Evolutionary conservation across 768 basidiomycete species (phyloP), one percentile per base, ranked within the genome.

Genomic region (Tulasnella sp.): DNA sequence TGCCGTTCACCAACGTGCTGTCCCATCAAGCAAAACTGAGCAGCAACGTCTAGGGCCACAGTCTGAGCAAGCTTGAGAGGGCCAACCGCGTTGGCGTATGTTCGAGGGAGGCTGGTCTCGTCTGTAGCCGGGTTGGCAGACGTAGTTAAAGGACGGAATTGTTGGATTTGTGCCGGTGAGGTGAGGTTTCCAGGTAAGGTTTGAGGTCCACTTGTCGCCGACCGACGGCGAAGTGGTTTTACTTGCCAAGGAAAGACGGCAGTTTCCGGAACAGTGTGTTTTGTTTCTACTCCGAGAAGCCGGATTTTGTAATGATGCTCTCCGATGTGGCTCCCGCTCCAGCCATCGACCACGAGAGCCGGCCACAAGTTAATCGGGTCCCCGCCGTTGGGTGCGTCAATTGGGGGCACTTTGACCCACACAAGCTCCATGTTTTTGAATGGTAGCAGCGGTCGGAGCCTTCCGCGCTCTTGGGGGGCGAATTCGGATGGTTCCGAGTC

Each of bases 361-460:
- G 64, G 64, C 64, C 64, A 69, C 11, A 69, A 31, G 64, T 24
- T 69, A 11, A 69, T 69, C 31, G 64, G 31, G 16, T 69, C 64
- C 18, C 28, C 20, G n/a, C n/a, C n/a, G 28, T 12, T 20, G 31
- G 31, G 28, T 28, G 64, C 31, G 7, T 69, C 28, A 28, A 69
- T 69, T 34, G 31, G 3, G 37, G 64, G 64, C 1, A 69, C 34
- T 37, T 69, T 69, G 12, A 69, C 16, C 64, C 64, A 69, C 20
- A 69, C 64, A 37, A 69, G 64, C 18, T 69, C 64, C 64, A 69
- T 69, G 64, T 69, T 37, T 28, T 69, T 69, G 64, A 69, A 69
- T 11, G 64, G 64, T 18, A 28, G 64, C 11, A 69, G 31, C 5
- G 64, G 37, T 18, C 31, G 64, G 64, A 69, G 18, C 28, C 31